Evolutionary conservation across 2,329 filamentous ascomycete species (phyloP).

Genomic region (Fusarium torulosum): DNA sequence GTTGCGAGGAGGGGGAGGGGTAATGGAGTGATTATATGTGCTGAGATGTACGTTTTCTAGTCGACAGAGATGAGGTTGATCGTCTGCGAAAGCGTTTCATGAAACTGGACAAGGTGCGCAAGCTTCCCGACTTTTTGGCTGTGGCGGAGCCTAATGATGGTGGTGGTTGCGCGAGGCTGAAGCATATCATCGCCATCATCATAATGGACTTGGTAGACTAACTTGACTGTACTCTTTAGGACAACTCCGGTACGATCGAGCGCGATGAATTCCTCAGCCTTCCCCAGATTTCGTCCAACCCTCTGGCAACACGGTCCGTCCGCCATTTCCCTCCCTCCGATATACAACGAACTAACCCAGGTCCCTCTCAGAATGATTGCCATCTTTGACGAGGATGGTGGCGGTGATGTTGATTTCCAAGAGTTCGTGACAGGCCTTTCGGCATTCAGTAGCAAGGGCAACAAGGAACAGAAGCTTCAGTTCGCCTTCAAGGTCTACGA

Average conservation of each 20-base stretch:
- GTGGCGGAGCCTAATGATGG: constrained; percentile 3
- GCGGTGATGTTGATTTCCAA: constrained; percentile 97
- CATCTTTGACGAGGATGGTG: constrained; percentile 98
- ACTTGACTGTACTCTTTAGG: constrained; percentile 63
- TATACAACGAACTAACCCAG: constrained; percentile 19
- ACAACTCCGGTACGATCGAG: constrained; percentile 98
- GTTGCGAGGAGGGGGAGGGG: constrained; percentile 8
- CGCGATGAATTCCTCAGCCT: constrained; percentile 97
- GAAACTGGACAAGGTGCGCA: constrained; percentile 94
- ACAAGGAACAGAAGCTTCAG: constrained; percentile 97
- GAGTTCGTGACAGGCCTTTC: constrained; percentile 96
- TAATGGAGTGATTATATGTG: constrained; percentile 21
- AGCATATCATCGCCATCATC: constrained; percentile 1
- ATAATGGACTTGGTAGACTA: not conserved
- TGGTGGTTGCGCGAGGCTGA: constrained; percentile 1
- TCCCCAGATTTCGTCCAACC: constrained; percentile 97
- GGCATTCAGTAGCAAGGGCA: constrained; percentile 97
- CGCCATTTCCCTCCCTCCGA: not conserved
- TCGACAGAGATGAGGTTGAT: constrained; percentile 97
- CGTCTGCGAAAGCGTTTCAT: constrained; percentile 96
- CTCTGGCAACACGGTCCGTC: constrained; percentile 87
- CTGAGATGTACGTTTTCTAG: constrained; percentile 60
- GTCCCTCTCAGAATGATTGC: constrained; percentile 85
- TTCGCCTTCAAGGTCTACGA: constrained; percentile 99
- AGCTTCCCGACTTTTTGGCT: constrained; percentile 14